Percentiles rank a stretch among this genome's conserved stretches.
Conservation (phyloP, 2,329 filamentous ascomycete genomes). For the Lecanoromycetidae sp. region DNA sequence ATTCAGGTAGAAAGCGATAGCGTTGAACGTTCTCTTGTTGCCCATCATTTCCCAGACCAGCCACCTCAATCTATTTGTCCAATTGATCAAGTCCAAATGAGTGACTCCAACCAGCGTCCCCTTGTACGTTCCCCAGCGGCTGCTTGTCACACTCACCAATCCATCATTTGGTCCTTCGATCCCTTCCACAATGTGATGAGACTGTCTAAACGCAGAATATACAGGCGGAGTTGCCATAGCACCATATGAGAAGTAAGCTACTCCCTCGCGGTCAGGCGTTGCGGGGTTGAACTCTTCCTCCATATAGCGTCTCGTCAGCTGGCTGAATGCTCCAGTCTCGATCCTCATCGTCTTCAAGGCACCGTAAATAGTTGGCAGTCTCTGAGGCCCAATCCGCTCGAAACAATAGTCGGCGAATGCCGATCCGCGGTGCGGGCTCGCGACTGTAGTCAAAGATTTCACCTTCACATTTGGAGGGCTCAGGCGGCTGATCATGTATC, state of each 20-base stretch:
- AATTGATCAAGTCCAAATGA: conserved; percentile 55
- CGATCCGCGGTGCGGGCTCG: conserved; percentile 48
- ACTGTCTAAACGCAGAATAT: conserved; percentile 46
- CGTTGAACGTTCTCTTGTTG: conserved; percentile 49
- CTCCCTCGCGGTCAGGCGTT: conserved; percentile 42
- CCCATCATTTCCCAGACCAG: conserved; percentile 45
- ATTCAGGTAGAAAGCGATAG: conserved; percentile 52
- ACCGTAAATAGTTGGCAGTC: conserved; percentile 44
- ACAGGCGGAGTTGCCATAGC: conserved; percentile 44
- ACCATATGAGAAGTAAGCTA: conserved; percentile 42
- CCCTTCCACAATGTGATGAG: conserved; percentile 41
- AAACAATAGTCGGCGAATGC: conserved; percentile 52
- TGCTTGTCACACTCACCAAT: conserved; percentile 47
- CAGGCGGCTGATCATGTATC: conserved; percentile 51
- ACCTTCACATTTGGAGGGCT: conserved; percentile 59
- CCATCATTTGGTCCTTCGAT: conserved; percentile 51
- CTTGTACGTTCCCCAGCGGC: conserved; percentile 50
- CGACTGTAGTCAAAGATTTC: conserved; percentile 52
- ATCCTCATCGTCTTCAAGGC: conserved; percentile 42
- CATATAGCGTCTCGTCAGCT: conserved; percentile 49
- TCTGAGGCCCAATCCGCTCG: conserved; percentile 46
- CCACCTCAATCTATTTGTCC: conserved; percentile 51
- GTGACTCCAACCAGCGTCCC: conserved; percentile 52
- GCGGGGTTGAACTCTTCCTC: conserved; percentile 45
- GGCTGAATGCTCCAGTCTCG: conserved; percentile 49